These are phyloP conservation scores for Endoconidiophora polonica DNA, from an alignment of 2,329 filamentous ascomycete genomes.

Conservation along the genomic window DNA sequence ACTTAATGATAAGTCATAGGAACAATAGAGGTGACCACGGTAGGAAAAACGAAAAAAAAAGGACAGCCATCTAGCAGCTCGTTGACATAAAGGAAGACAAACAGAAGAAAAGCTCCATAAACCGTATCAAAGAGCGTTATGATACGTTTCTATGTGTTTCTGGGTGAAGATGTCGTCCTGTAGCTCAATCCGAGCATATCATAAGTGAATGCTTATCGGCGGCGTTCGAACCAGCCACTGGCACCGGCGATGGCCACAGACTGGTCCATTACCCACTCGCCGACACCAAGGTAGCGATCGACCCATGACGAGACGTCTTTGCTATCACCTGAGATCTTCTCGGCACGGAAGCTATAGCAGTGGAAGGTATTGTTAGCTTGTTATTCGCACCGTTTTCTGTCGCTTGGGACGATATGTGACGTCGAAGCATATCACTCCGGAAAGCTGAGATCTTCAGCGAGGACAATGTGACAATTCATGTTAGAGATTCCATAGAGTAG, in stretches of 20 bases:
- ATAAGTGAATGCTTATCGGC: constrained; percentile 36
- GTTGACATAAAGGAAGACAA: background rate
- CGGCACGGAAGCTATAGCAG: constrained; percentile 60
- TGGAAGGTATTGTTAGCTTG: background rate
- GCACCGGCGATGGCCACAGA: constrained; percentile 81
- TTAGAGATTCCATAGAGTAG: too few relatives aligned
- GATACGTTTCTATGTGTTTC: too few relatives aligned
- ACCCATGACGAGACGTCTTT: constrained; percentile 78
- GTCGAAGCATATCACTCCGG: too few relatives aligned
- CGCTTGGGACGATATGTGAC: background rate
- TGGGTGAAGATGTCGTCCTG: background rate
- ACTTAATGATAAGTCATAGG: too few relatives aligned
- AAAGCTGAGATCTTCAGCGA: too few relatives aligned
- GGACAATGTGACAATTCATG: too few relatives aligned
- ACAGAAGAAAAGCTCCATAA: background rate
- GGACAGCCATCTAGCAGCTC: background rate
- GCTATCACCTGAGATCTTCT: constrained; percentile 62
- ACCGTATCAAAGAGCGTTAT: background rate
- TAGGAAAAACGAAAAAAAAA: background rate
- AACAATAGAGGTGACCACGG: too few relatives aligned
- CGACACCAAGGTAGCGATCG: constrained; percentile 81
- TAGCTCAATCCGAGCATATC: background rate
- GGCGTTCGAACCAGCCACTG: constrained; percentile 82
- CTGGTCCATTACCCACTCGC: constrained; percentile 97
- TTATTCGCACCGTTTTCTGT: background rate